Evolutionary conservation across 2,329 filamentous ascomycete genomes (phyloP), one percentile per base, ranked within the genome.

Genomic region (Cladosporium halotolerans): DNA sequence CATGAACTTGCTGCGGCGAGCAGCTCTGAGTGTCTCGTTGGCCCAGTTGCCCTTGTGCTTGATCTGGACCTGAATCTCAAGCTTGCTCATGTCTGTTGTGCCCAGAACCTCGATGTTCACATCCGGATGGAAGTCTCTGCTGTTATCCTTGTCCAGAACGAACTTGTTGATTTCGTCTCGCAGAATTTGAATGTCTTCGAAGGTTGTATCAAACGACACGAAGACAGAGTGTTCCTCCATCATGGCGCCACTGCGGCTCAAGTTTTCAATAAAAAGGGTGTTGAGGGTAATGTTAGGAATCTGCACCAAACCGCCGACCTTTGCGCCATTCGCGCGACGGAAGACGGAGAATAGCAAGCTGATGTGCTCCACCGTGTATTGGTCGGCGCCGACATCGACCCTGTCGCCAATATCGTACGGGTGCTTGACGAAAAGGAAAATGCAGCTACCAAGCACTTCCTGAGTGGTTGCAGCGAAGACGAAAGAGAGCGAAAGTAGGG

Each of bases 351-450:
- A 97, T 3, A 99, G 79, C 31, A 99, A 80, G 2, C 91, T 96
- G 63, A 97, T 97, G 68, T 91, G 88, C 70, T 97, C 90, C 9
- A 99, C 93, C 4, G 89, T 78, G 61, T 95, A 83, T 62, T 83
- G 79, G 59, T 85, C 79, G 55, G 75, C 73, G 13, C 77, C 77
- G 58, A 97, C 86, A 63, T 96, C 90, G 41, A 97, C 88, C 23
- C 93, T 85, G 69, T 99, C 93, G 57, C 92, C 91, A 18, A 97
- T 90, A 68, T 99, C 93, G 69, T 88, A 97, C 0, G 93, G 92
- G 69, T 99, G 93, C 76, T 99, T 99, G 76, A 97, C 89, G 65
- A 99, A 99, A 1, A 99, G 76, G 76, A 99, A 99, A 65, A 99
- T 96, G 75, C 92, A 97, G 36, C 91, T 96, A 65, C 92, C 92